phyloP scores from a whole-genome alignment of 345 rosid species.

The Boechera retrofracta region DNA sequence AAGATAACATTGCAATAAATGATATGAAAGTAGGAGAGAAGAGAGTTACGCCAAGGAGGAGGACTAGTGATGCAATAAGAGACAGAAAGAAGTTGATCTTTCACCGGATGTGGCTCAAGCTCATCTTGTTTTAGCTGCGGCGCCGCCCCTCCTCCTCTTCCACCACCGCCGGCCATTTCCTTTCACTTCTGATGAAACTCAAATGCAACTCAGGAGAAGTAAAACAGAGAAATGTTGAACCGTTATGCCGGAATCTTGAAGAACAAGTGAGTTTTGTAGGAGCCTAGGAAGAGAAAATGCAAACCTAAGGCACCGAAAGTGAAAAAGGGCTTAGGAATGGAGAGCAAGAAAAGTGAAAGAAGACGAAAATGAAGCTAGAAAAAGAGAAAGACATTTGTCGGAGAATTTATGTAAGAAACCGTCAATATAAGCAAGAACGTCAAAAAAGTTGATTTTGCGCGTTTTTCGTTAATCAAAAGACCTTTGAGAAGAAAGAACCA shows the following conservation, averaged over 20 bases:
- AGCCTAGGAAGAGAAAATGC: constrained; percentile 10
- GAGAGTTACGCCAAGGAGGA: constrained; percentile 94
- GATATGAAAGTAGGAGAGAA: neutral
- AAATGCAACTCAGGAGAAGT: neutral
- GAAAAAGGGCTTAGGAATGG: constrained; percentile 2
- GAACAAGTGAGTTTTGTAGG: neutral
- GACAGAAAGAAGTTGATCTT: constrained; percentile 81
- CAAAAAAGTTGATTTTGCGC: constrained; percentile 43
- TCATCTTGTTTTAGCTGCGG: constrained; percentile 88
- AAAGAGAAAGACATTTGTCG: constrained; percentile 39
- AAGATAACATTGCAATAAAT: neutral
- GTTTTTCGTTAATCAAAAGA: constrained; percentile 19
- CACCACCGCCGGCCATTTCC: constrained; percentile 61
- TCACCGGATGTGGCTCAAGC: constrained; percentile 87
- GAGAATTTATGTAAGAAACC: constrained; percentile 39
- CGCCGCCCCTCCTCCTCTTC: constrained; percentile 68
- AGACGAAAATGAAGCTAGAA: constrained; percentile 34
- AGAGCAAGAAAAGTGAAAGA: constrained; percentile 41
- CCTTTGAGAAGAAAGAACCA: constrained; percentile 47
- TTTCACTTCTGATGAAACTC: constrained; percentile 17
- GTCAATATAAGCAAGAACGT: constrained; percentile 34
- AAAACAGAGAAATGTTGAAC: constrained; percentile 4
- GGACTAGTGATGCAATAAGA: constrained; percentile 94
- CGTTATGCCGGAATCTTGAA: neutral
- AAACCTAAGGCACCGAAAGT: constrained; percentile 36